Percentiles rank a stretch among this genome's conserved stretches.
phyloP scores from a whole-genome alignment of 176 grass and related monocot species.

The Melocanna baccifera region DNA sequence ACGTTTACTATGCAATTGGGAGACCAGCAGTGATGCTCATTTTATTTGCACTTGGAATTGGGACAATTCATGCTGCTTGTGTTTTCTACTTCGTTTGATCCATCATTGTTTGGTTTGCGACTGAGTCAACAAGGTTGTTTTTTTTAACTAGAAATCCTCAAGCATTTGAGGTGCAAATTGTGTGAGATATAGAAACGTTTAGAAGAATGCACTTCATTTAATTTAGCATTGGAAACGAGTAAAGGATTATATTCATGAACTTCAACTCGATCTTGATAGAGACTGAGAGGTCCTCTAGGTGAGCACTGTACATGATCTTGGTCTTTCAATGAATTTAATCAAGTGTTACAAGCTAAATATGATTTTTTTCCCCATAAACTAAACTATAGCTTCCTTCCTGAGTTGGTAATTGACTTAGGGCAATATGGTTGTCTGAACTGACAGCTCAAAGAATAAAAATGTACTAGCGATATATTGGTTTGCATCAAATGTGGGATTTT shows the following conservation, averaged over 20 bases:
- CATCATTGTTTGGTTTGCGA: not conserved
- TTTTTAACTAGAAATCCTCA: not conserved
- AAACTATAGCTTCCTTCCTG: not conserved
- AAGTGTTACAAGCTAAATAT: not conserved
- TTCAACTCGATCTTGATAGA: not conserved
- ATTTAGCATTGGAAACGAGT: not conserved
- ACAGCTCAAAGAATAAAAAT: not conserved
- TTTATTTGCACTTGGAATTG: not conserved
- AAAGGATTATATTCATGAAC: not conserved
- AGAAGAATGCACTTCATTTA: not conserved
- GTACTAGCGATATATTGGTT: not conserved
- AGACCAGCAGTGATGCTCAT: not conserved
- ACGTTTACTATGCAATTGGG: not conserved
- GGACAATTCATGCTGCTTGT: not conserved
- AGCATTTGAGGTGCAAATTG: not conserved
- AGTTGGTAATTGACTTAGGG: not conserved
- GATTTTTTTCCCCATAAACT: not conserved
- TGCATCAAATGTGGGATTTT: not conserved
- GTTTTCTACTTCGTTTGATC: not conserved
- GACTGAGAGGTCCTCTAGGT: not conserved
- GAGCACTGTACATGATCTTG: not conserved
- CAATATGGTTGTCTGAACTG: not conserved
- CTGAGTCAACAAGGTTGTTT: not conserved
- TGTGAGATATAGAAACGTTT: not conserved
- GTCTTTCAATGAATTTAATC: not conserved